Evolutionary conservation across 805 yeast species (phyloP).

Genomic region (Candida koratica): DNA sequence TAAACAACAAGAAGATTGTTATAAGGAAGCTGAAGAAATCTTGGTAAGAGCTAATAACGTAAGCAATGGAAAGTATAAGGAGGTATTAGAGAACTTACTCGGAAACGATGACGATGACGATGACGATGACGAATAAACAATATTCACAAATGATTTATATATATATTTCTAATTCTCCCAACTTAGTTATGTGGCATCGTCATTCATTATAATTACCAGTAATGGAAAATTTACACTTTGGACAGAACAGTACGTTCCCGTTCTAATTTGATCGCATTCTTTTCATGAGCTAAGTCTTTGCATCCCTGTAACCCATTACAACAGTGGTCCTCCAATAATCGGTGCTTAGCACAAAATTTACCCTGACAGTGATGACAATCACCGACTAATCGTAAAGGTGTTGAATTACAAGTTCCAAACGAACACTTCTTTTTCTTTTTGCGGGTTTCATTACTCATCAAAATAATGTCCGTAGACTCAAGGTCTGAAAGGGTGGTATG

Average conservation of each 20-base stretch:
- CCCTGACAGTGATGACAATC: constrained; percentile 83
- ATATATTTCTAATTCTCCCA: constrained; percentile 3
- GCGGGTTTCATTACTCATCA: constrained; percentile 14
- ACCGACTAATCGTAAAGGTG: constrained; percentile 68
- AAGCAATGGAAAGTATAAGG: constrained; percentile 69
- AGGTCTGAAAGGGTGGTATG: constrained; percentile 22
- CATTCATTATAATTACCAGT: neutral
- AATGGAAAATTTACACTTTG: constrained; percentile 1
- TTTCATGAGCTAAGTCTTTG: constrained; percentile 77
- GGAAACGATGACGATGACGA: neutral
- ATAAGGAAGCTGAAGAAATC: constrained; percentile 64
- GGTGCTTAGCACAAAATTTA: constrained; percentile 80
- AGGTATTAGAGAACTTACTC: constrained; percentile 52
- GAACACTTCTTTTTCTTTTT: constrained; percentile 48
- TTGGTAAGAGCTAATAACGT: constrained; percentile 73
- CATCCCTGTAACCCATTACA: constrained; percentile 76
- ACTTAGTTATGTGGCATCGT: neutral
- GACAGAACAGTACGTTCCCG: constrained; percentile 70
- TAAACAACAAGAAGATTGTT: constrained; percentile 61
- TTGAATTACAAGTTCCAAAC: constrained; percentile 56
- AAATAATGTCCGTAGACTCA: constrained; percentile 11
- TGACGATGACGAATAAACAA: neutral
- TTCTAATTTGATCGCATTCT: constrained; percentile 78
- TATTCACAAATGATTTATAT: neutral
- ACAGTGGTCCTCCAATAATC: constrained; percentile 78